A percentile compares a stretch with the other conserved stretches of the same genome.
phyloP scores from a whole-genome alignment of 805 yeast species.

The Zygosaccharomyces lentus region DNA sequence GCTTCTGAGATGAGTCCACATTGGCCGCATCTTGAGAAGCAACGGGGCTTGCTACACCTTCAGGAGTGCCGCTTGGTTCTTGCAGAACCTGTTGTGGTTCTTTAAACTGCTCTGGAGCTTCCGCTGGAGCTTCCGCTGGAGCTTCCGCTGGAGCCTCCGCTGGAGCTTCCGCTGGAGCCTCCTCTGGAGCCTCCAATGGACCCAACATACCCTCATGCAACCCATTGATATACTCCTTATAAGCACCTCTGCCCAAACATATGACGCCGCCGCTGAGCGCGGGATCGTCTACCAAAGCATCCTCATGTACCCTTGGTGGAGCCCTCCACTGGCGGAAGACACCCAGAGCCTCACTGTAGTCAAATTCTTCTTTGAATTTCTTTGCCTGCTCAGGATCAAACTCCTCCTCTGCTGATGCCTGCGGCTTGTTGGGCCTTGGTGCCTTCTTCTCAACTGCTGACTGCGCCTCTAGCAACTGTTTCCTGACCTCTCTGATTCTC shows the following conservation, averaged over 20 bases:
- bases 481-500: conserved; percentile 66
- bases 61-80: background rate
- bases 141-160: conserved; percentile 66
- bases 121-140: conserved; percentile 29
- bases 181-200: conserved; percentile 59
- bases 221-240: conserved; percentile 86
- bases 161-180: background rate
- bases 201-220: conserved; percentile 93
- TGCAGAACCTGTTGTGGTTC: background rate
- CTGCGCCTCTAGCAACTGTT: conserved; percentile 37
- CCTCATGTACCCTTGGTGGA: conserved; percentile 39
- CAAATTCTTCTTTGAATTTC: conserved; percentile 32
- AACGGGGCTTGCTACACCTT: background rate
- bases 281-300: conserved; percentile 44
- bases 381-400: conserved; percentile 24
- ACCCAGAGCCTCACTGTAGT: conserved; percentile 52
- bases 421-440: conserved; percentile 12
- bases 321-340: conserved; percentile 41
- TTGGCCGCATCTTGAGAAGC: conserved; percentile 1
- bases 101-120: background rate
- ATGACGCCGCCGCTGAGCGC: conserved; percentile 74
- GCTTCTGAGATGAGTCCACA: conserved; percentile 11
- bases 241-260: conserved; percentile 94
- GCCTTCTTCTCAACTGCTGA: conserved; percentile 16
- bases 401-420: conserved; percentile 18